phyloP scores from a whole-genome alignment of 1,284 basidiomycete genomes.

The Ceratobasidium theobromae region DNA sequence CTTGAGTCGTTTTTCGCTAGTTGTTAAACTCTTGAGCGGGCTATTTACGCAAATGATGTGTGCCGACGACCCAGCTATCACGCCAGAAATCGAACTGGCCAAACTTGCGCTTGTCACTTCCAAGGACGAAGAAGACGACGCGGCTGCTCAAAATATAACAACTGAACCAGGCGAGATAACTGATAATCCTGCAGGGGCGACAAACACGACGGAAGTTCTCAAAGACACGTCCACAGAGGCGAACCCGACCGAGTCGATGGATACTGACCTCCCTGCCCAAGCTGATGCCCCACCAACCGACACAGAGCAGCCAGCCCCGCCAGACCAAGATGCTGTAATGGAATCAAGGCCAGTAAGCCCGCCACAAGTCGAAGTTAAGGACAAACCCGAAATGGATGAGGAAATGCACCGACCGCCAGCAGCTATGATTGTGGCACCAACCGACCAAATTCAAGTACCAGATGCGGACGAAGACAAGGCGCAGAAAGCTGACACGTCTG shows the following conservation, averaged over 20 bases:
- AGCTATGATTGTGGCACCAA: not conserved
- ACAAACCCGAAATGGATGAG: conserved; percentile 7
- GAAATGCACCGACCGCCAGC: not conserved
- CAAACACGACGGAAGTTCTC: not conserved
- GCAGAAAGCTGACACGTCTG: not conserved
- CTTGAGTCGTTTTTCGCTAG: conserved; percentile 47
- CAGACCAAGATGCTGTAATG: conserved; percentile 75
- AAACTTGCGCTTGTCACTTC: conserved; percentile 91
- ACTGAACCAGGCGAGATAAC: not conserved
- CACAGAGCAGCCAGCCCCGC: too few relatives aligned
- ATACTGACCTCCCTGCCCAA: not conserved
- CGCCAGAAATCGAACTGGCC: conserved; percentile 82
- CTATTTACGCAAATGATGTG: conserved; percentile 80
- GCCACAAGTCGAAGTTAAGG: conserved; percentile 64
- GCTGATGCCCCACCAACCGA: not conserved
- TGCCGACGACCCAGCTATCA: conserved; percentile 66
- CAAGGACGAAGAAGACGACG: conserved; percentile 84
- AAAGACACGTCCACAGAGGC: not conserved
- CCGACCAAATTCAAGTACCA: not conserved
- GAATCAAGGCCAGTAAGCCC: conserved; percentile 48
- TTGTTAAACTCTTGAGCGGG: conserved; percentile 73
- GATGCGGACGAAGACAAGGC: not conserved
- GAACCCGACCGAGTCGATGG: not conserved
- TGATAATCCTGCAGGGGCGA: not conserved
- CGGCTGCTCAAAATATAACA: not conserved